Evolutionary conservation across 768 basidiomycete genomes (phyloP).

Genomic region (Kwoniella mangroviensis): DNA sequence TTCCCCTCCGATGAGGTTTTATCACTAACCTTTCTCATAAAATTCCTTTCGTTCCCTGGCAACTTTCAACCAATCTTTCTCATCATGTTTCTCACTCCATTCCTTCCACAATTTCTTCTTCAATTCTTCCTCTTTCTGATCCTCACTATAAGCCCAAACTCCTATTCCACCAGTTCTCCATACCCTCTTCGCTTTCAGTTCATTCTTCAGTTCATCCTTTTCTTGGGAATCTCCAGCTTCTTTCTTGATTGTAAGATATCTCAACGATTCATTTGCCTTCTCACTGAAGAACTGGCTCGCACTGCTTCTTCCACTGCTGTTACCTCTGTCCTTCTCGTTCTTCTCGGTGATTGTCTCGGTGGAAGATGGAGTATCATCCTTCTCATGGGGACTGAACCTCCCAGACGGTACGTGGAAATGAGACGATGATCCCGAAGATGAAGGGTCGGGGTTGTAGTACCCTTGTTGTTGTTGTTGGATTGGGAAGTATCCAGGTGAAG

Average conservation of each 20-base stretch:
- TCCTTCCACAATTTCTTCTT: conserved; percentile 43
- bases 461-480: conserved; percentile 10
- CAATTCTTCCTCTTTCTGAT: conserved; percentile 27
- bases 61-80: conserved; percentile 39
- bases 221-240: conserved; percentile 34
- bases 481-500: conserved; percentile 12
- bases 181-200: conserved; percentile 42
- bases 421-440: conserved; percentile 3
- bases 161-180: conserved; percentile 49
- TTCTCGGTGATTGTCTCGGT: not conserved
- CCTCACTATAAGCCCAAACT: conserved; percentile 43
- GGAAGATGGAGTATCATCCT: no score
- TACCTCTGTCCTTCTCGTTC: conserved; percentile 23
- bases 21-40: conserved; percentile 34
- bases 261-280: conserved; percentile 35
- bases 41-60: conserved; percentile 42
- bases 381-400: no score
- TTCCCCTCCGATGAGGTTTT: no score
- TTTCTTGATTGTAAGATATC: conserved; percentile 32
- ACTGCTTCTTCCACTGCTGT: not conserved
- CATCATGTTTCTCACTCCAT: conserved; percentile 37
- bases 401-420: conserved; percentile 8
- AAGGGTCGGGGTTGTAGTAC: conserved; percentile 9
- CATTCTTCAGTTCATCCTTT: conserved; percentile 39
- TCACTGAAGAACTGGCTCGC: conserved; percentile 31